These are phyloP conservation scores for Butyriboletus loyo DNA, from an alignment of 768 basidiomycete species.

Conservation along the genomic window DNA sequence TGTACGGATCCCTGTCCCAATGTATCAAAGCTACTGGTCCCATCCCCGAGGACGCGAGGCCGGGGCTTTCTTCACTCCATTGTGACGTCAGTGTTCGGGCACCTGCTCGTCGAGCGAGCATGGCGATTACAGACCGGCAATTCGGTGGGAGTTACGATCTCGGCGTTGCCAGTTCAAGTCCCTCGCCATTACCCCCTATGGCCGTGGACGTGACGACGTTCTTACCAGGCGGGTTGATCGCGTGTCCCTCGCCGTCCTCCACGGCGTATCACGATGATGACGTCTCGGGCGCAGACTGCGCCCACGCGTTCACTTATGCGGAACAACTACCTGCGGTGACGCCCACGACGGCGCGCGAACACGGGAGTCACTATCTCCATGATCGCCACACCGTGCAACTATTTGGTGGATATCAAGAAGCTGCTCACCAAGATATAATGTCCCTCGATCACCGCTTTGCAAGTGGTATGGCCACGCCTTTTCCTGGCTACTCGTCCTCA, in stretches of 20 bases:
- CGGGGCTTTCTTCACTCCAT: conserved; percentile 9
- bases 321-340: conserved; percentile 16
- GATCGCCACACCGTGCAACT: conserved; percentile 21
- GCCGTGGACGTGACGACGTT: conserved; percentile 10
- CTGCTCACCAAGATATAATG: conserved; percentile 15
- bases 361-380: conserved; percentile 6
- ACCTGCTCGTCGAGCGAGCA: conserved; percentile 16
- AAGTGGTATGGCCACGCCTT: conserved; percentile 25
- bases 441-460: conserved; percentile 26
- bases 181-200: conserved; percentile 15
- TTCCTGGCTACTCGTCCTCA: conserved; percentile 30
- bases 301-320: conserved; percentile 10
- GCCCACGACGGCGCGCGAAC: conserved; percentile 11
- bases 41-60: conserved; percentile 27
- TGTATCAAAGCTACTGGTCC: conserved; percentile 6
- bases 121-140: conserved; percentile 11
- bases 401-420: conserved; percentile 16
- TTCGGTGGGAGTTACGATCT: conserved; percentile 7
- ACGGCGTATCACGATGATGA: conserved; percentile 27
- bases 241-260: conserved; percentile 21
- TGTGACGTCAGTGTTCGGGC: conserved; percentile 23
- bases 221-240: conserved; percentile 11
- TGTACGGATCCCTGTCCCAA: conserved; percentile 19
- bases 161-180: not conserved
- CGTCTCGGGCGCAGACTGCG: conserved; percentile 13